These are phyloP conservation scores for Linnemannia hyalina DNA, from an alignment of 192 early-diverging fungal genomes.

Conservation along the genomic window DNA sequence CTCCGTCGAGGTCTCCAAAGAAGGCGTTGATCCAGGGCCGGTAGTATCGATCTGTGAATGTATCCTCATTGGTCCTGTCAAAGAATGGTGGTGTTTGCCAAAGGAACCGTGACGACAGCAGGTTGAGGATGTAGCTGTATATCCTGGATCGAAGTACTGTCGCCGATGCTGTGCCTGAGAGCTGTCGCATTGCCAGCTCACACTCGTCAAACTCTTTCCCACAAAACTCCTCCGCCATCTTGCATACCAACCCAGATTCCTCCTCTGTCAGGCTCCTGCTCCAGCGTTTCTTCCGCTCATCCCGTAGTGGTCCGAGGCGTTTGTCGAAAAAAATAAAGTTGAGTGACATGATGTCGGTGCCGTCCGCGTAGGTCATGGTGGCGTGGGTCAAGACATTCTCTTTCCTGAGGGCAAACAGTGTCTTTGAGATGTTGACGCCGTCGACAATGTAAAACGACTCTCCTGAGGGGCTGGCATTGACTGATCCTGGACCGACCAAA, in stretches of 20 bases:
- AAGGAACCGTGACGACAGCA: constrained; percentile 4
- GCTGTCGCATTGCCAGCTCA: background rate
- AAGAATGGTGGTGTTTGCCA: background rate
- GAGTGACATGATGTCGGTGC: background rate
- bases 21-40: constrained; percentile 5
- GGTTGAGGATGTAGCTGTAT: background rate
- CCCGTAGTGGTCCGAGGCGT: background rate
- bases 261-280: background rate
- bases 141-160: background rate
- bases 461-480: background rate
- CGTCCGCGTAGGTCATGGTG: background rate
- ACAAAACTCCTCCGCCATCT: background rate
- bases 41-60: constrained; percentile 4
- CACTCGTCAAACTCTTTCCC: constrained; percentile 8
- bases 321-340: constrained; percentile 10
- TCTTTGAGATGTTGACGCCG: background rate
- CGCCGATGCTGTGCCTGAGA: background rate
- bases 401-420: background rate
- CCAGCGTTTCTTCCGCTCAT: constrained; percentile 1
- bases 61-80: constrained; percentile 1
- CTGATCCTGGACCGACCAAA: constrained; percentile 2
- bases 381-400: background rate
- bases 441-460: background rate
- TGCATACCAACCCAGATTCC: background rate
- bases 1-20: constrained; percentile 6